Evolutionary conservation across 257 asterid genomes (phyloP), one percentile per base, ranked within the genome.

Genomic region (Ballota nigra): DNA sequence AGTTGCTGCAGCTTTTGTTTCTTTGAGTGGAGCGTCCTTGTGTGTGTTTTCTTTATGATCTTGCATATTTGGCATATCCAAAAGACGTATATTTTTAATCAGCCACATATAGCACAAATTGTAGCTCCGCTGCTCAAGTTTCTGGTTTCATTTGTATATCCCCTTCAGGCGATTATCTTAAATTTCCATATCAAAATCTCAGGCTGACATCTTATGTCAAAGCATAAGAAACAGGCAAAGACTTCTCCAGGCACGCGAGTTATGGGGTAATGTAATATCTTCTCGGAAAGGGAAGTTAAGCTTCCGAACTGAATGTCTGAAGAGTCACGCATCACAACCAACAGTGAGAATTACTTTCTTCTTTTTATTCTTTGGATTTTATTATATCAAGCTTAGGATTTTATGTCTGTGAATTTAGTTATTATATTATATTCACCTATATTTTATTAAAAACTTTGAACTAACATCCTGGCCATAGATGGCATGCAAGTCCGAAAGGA

Each of bases 321-420:
- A 87, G 81, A 84, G 66, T 18, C 88, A 79, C 49, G 92, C 86
- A 31, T 87, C 92, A 9, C 83, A 79, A 38, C 98, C 98, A 72
- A 47, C 57, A 79, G 98, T 90, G 76, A 62, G 66, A 34, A 4
- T 72, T 68, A 49, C 10, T 33, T 34, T 66, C 22, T 55, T 40
- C 43, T 24, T 28, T n/a, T 43, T 55, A 3, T 53, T 16, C 47
- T 12, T 29, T 57, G 57, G 18, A 66, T 52, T n/a, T 15, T 45
- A 45, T 43, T 43, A 43, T 24, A 53, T 66, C 60, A 55, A 73
- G 61, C 75, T n/a, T 41, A 16, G 16, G 41, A 13, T 34, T 68
- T 19, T n/a, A n/a, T 28, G 13, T 58, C 12, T 41, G 55, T 66
- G 47, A n/a, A 5, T 47, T 49, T 20, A 59, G 33, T 68, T 66